A percentile compares a stretch with the other conserved stretches of the same genome.
Evolutionary conservation across 805 yeast genomes (phyloP).

Genomic region (Ogataea haglerorum): DNA sequence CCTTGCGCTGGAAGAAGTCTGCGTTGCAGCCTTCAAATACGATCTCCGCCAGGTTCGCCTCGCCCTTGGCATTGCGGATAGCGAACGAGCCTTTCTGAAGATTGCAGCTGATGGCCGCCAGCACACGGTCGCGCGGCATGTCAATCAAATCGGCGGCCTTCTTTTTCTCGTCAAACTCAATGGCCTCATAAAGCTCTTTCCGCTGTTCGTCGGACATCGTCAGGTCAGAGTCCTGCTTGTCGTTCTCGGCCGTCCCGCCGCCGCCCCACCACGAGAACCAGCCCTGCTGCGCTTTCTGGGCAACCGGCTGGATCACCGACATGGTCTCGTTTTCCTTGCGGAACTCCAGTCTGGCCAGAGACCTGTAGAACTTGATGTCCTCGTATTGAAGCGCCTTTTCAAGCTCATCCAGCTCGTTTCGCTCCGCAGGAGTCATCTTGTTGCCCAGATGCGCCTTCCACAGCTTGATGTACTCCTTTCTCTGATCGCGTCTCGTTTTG

Average conservation of each 20-base stretch:
- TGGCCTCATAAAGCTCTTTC: constrained; percentile 86
- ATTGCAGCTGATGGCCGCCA: constrained; percentile 62
- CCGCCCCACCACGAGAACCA: constrained; percentile 79
- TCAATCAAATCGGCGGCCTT: constrained; percentile 51
- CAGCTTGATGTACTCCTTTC: constrained; percentile 60
- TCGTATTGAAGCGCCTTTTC: constrained; percentile 66
- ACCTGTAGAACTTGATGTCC: constrained; percentile 80
- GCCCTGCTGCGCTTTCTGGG: constrained; percentile 35
- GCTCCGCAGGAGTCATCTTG: constrained; percentile 30
- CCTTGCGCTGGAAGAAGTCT: constrained; percentile 71
- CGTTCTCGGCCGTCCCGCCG: constrained; percentile 25
- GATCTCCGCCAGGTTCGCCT: constrained; percentile 64
- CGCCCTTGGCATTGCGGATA: constrained; percentile 42
- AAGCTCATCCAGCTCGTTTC: constrained; percentile 43
- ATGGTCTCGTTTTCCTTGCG: constrained; percentile 44
- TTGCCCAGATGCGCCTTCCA: constrained; percentile 62
- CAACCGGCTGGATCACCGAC: constrained; percentile 8
- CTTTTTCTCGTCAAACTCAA: constrained; percentile 77
- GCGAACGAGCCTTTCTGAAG: constrained; percentile 76
- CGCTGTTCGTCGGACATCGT: constrained; percentile 81
- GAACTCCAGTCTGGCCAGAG: constrained; percentile 67
- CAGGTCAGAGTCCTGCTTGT: constrained; percentile 32
- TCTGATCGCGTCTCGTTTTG: constrained; percentile 64
- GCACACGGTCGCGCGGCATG: constrained; percentile 69
- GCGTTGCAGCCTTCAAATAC: constrained; percentile 79